Conservation (phyloP, 345 rosid species). For the Hibiscus mutabilis region DNA sequence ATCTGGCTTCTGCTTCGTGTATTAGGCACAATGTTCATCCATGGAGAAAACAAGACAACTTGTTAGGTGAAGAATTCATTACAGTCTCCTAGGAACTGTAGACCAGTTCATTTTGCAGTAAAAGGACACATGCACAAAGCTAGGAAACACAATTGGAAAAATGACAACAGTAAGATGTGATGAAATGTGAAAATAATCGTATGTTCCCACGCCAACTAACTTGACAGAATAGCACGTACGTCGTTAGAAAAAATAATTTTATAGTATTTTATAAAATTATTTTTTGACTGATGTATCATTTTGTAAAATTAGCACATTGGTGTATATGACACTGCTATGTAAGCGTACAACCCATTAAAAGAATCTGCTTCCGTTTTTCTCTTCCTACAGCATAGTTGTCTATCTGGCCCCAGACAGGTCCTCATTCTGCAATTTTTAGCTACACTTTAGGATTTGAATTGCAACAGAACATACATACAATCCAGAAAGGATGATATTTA, state of each 20-base stretch:
- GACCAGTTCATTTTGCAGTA: neutral
- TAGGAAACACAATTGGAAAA: neutral
- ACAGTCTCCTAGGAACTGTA: neutral
- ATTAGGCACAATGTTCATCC: constrained; percentile 83
- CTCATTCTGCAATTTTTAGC: constrained; percentile 45
- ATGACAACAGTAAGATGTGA: neutral
- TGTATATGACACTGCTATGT: too few relatives aligned
- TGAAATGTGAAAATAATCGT: too few relatives aligned
- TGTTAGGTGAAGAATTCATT: neutral
- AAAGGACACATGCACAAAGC: neutral
- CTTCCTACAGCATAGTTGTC: constrained; percentile 70
- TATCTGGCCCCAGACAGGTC: constrained; percentile 98
- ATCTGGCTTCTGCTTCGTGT: constrained; percentile 95
- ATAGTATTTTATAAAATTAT: too few relatives aligned
- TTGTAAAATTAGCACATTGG: too few relatives aligned
- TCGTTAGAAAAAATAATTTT: too few relatives aligned
- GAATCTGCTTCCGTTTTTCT: constrained; percentile 87
- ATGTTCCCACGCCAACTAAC: too few relatives aligned
- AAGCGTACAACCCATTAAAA: constrained; percentile 55
- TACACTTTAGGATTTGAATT: constrained; percentile 3
- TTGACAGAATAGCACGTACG: too few relatives aligned
- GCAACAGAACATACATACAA: constrained; percentile 3
- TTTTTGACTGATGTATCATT: too few relatives aligned
- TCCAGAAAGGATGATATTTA: constrained; percentile 49
- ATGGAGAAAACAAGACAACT: neutral